Base-by-base conservation (phyloP, 2,329 filamentous ascomycete genomes). In the Beauveria rudraprayagi region DNA sequence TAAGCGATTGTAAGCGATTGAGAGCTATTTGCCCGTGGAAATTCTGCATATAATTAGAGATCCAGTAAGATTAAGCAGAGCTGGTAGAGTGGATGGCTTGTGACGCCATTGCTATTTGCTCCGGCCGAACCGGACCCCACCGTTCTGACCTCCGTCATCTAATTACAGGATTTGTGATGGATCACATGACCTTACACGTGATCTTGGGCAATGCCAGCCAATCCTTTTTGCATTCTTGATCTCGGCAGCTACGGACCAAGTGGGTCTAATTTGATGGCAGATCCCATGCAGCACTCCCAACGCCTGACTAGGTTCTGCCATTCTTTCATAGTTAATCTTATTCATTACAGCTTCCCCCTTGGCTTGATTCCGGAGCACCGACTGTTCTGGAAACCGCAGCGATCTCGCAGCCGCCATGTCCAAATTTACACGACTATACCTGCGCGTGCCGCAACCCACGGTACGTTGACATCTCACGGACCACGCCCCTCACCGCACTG, bases 401-500 rank as follows among this genome's bases (percentile, higher is more conserved):
- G 6, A 19, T 19, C 7, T 30, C 40, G n/a, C 19, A 30, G 26
- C 47, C 46, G 43, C 19, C 48, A 63, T 63, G 61, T 63, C 61
- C 43, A 60, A 61, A 22, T 56, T 58, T 51, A 74, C 73, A 57
- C 70, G 74, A 63, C 58, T 71, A 50, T 75, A 71, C 60, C 64
- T 77, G 63, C 73, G 75, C 65, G 66, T 74, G 48, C 75, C 75
- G 62, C 72, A 73, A 60, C 73, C 73, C 17, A 74, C 76, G 71
- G 75, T 77, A 71, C 67, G 72, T 63, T 19, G 62, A 56, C 62
- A 40, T 24, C 16, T 24, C 11, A n/a, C 17, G 5, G 5, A 1
- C 37, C 9, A 37, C 14, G 6, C 26, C 47, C 26, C 37, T 52
- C 26, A 28, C 28, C 10, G 24, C 17, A 19, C 22, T 62, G 56